These are phyloP conservation scores for Fagopyrum homotropicum DNA, from an alignment of 148 eudicot genomes.

Conservation along the genomic window DNA sequence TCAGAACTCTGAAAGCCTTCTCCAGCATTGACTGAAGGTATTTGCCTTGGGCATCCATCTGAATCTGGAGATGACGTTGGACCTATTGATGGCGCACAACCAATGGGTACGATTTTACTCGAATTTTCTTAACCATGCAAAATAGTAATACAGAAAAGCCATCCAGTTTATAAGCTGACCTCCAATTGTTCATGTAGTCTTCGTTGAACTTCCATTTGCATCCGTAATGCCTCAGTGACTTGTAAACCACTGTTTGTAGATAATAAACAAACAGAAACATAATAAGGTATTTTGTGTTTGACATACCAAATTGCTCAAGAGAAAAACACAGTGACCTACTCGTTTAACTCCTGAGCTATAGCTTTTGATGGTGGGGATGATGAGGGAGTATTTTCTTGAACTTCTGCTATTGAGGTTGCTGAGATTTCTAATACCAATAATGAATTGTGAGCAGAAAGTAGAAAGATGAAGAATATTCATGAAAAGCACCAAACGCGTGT, in stretches of 20 bases:
- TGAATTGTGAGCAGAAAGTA: not conserved
- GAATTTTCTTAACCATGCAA: not conserved
- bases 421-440: slow-evolving; percentile 13
- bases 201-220: slow-evolving; percentile 78
- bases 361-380: slow-evolving; percentile 48
- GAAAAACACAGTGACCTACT: slow-evolving; percentile 33
- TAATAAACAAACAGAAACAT: not conserved
- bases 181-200: slow-evolving; percentile 73
- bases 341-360: slow-evolving; percentile 52
- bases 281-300: not conserved
- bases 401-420: slow-evolving; percentile 52
- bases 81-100: slow-evolving; percentile 30
- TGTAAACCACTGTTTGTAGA: slow-evolving; percentile 48
- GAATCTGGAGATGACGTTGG: slow-evolving; percentile 58
- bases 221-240: slow-evolving; percentile 75
- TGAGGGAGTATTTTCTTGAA: slow-evolving; percentile 57
- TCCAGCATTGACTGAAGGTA: slow-evolving; percentile 69
- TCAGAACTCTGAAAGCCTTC: slow-evolving; percentile 64
- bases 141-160: not conserved
- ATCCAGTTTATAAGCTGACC: slow-evolving; percentile 31
- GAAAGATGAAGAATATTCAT: not conserved
- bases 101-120: not conserved
- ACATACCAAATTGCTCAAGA: slow-evolving; percentile 2
- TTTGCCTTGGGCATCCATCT: slow-evolving; percentile 72
- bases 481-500: not conserved